A percentile compares a stretch with the other conserved stretches of the same genome.
Evolutionary conservation across 1,139 yeast genomes (phyloP).

Genomic region (Geotrichum klebahnii): DNA sequence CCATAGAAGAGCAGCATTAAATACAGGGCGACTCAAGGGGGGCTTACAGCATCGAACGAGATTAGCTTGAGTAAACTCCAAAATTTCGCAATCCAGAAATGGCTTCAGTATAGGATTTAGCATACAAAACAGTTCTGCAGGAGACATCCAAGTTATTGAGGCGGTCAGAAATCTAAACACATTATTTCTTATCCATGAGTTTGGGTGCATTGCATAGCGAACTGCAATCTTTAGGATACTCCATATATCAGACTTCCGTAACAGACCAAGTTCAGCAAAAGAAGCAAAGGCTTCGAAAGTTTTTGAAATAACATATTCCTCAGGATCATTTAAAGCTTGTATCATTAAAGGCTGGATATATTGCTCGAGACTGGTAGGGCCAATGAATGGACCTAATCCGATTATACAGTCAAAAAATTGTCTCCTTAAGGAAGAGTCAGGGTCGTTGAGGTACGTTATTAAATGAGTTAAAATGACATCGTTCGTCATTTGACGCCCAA

Average conservation of each 20-base stretch:
- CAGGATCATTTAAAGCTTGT: constrained; percentile 78
- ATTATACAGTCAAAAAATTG: constrained; percentile 75
- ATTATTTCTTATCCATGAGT: constrained; percentile 76
- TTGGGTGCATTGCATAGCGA: constrained; percentile 72
- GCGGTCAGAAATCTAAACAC: constrained; percentile 59
- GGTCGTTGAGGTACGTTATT: constrained; percentile 84
- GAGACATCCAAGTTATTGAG: constrained; percentile 57
- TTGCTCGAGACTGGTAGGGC: constrained; percentile 77
- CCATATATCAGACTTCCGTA: constrained; percentile 49
- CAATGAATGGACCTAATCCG: constrained; percentile 73
- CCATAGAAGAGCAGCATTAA: constrained; percentile 68
- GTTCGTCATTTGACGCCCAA: constrained; percentile 83
- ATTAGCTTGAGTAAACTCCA: constrained; percentile 60
- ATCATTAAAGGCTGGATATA: constrained; percentile 78
- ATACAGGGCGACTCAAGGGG: constrained; percentile 65
- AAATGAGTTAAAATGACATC: constrained; percentile 86
- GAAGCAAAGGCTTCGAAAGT: constrained; percentile 66
- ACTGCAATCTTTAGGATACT: constrained; percentile 49
- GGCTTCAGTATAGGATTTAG: constrained; percentile 78
- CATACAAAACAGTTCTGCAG: constrained; percentile 79
- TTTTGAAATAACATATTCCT: constrained; percentile 75
- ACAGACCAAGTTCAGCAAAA: constrained; percentile 52
- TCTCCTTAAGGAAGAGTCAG: constrained; percentile 60
- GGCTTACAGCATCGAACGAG: constrained; percentile 60
- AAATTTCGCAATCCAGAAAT: constrained; percentile 70